Conservation (phyloP, 176 grass and related monocot species). For the Lolium multiflorum region DNA sequence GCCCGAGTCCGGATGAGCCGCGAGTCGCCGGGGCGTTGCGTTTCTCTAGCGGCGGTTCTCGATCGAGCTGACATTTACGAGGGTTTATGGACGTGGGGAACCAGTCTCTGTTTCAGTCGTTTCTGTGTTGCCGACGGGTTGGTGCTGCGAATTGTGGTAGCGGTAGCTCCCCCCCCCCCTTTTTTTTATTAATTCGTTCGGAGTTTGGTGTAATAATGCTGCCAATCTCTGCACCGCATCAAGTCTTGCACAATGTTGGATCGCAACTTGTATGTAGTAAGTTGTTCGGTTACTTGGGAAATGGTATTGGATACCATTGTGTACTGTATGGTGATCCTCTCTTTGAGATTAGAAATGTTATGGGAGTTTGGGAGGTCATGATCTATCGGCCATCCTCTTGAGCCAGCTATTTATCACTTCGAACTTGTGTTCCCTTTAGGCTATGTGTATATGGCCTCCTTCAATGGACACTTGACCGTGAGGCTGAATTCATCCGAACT, state of each 20-base stretch:
- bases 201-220: not conserved
- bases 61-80: not conserved
- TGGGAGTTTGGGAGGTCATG: not conserved
- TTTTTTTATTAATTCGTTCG: not conserved
- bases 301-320: not conserved
- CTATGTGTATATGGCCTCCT: not conserved
- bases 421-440: not conserved
- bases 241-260: not conserved
- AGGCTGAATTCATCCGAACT: not conserved
- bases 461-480: slow-evolving; percentile 8
- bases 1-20: not conserved
- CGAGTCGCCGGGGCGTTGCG: not conserved
- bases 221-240: not conserved
- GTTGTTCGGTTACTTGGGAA: not conserved
- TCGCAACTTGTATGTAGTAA: not conserved
- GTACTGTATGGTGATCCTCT: not conserved
- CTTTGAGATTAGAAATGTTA: not conserved
- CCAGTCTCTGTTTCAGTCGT: not conserved
- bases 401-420: slow-evolving; percentile 4
- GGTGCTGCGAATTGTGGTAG: not conserved
- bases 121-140: not conserved
- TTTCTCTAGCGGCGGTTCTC: slow-evolving; percentile 13
- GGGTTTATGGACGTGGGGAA: slow-evolving; percentile 39
- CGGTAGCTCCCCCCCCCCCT: not conserved
- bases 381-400: not conserved